Base-by-base conservation (phyloP, 2,329 filamentous ascomycete species). In the Leptographium flavum region DNA sequence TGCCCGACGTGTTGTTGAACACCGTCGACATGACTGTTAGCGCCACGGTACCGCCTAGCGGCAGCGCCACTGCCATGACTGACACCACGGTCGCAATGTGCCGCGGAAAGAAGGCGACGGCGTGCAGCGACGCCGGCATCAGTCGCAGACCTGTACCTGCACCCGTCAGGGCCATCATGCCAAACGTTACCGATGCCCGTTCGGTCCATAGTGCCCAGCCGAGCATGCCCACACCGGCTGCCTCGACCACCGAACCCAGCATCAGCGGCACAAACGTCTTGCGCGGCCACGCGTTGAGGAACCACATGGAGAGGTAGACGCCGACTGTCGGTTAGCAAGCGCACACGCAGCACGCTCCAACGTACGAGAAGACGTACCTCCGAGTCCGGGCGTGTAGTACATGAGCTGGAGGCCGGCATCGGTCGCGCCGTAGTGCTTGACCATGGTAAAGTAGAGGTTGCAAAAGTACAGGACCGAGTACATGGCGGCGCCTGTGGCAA, bases 1-100 rank as follows among this genome's bases (percentile, higher is more conserved):
- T 60, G 45, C 57, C 57, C 19, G 53, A 55, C 31, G 5, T 57
- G 49, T 83, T 83, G 55, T 81, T 80, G 58, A 83, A 83, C 2
- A 83, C 77, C 8, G 72, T 70, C 13, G 76, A 71, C 79, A 83
- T 83, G 54, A 83, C 68, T 1, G 79, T 80, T 40, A 82, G 64
- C 0, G 71, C 73, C 4, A 83, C 58, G 0, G 78, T 81, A 15
- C 80, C 78, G 2, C 80, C 79, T 21, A 84, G 71, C 0, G 76
- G 74, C 14, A 73, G 48, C 3, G 75, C 68, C 45, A 83, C 74
- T 0, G 69, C 66, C 58, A 80, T 68, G 11, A 83, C 56, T 0
- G 71, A 75, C 47, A 79, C 69, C 2, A 81, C 72, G 0, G 71
- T 65, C 0, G 79, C 69, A 11, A 81, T 71, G 30, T 69, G 60